These are phyloP conservation scores for Syzygium malaccense DNA, from an alignment of 441 rosid genomes.

Conservation along the genomic window DNA sequence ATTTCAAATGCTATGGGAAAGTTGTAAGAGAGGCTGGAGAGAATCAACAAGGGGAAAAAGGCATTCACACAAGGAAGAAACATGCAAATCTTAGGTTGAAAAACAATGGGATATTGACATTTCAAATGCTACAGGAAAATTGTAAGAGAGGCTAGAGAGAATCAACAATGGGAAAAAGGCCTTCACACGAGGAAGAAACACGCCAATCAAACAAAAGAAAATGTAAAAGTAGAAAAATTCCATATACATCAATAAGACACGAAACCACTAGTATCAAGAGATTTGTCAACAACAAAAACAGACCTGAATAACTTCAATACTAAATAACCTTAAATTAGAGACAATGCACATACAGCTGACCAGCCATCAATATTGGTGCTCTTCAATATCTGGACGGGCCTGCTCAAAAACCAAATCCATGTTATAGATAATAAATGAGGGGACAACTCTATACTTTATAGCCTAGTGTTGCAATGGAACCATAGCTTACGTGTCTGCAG, in stretches of 20 bases:
- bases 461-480: not conserved
- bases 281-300: not conserved
- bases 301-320: not conserved
- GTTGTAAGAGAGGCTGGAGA: not conserved
- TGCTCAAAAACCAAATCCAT: constrained; percentile 30
- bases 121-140: not conserved
- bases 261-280: not conserved
- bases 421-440: not conserved
- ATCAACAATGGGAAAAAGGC: not conserved
- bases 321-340: not conserved
- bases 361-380: constrained; percentile 84
- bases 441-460: not conserved
- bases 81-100: not conserved
- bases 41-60: not conserved
- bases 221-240: not conserved
- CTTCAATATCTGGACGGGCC: constrained; percentile 95
- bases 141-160: not conserved
- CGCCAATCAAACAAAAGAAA: not conserved
- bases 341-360: constrained; percentile 73
- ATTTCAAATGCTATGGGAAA: not conserved
- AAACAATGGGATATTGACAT: not conserved
- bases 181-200: not conserved
- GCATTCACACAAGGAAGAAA: not conserved
- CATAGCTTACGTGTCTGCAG: constrained; percentile 80
- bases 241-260: not conserved